Base-by-base conservation (phyloP, 1,139 yeast genomes). In the Protomyces inundatus region DNA sequence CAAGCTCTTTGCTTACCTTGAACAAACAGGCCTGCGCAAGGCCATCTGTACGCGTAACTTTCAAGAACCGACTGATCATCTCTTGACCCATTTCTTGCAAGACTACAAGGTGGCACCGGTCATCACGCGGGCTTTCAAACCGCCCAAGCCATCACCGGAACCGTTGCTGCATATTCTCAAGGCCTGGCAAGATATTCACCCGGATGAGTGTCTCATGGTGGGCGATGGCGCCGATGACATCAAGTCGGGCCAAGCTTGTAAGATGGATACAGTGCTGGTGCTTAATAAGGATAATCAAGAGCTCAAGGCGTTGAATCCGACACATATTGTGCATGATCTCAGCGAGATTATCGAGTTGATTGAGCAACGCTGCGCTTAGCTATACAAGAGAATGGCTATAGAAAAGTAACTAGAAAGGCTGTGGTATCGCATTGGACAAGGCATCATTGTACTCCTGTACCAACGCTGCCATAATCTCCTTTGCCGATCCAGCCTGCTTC, bases 201-300 rank as follows among this genome's bases (percentile, higher is more conserved):
- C 86, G 0, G 68, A 73, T 32, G 76, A 80, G 53, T 69, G 84
- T 36, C 71, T 84, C n/a, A 85, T 85, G 89, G 86, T 85, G 6
- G 89, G 89, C 23, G 89, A 85, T 70, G 84, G 88, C 0, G 73
- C 77, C 46, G 89, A 85, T 71, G 89, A 85, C 71, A 82, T 85
- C 84, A 74, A 70, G 55, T 82, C 87, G 16, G 89, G 87, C 1
- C 72, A 77, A 46, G 69, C 75, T 6, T 88, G 88, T 0, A 88
- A 88, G 0, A 80, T 82, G 55, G 76, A 80, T 2, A 80, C 87
- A 0, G 76, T 84, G 3, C 73, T 85, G 55, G 73, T 85, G 9
- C 48, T 23, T n/a, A 57, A 57, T 37, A 50, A 57, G 33, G 61
- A 57, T 35, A 57, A 57, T 33, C 30, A 42, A 42, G 48, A 42